These are phyloP conservation scores for Rhododendron molle DNA, from an alignment of 148 eudicot genomes.

Conservation along the genomic window DNA sequence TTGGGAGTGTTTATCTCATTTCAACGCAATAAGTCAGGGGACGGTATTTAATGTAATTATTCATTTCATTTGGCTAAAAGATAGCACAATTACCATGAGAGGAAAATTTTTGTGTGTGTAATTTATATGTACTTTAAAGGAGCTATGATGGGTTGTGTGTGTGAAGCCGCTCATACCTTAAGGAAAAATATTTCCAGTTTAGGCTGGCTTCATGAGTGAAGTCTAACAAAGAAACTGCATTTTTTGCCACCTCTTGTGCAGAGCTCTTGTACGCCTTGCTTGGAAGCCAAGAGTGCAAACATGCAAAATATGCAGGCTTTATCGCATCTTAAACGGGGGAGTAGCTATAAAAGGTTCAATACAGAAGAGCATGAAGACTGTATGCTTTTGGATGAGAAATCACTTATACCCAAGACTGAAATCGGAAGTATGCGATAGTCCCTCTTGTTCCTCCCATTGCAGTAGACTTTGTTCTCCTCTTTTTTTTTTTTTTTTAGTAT, in stretches of 20 bases:
- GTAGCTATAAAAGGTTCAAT: slow-evolving; percentile 13
- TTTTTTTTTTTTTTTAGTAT: background rate
- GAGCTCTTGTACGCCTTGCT: slow-evolving; percentile 80
- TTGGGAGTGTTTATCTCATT: background rate
- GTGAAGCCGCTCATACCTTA: background rate
- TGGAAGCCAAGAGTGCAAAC: slow-evolving; percentile 40
- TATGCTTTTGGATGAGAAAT: slow-evolving; percentile 20
- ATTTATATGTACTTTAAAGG: background rate
- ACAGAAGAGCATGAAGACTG: slow-evolving; percentile 19
- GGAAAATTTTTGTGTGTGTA: background rate
- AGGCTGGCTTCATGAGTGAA: background rate
- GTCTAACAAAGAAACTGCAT: slow-evolving; percentile 12
- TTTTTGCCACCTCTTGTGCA: slow-evolving; percentile 24
- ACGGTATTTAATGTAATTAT: background rate
- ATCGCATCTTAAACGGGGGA: slow-evolving; percentile 24
- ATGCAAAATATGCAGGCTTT: slow-evolving; percentile 25
- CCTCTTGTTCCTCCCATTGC: background rate
- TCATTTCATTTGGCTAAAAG: background rate
- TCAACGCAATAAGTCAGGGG: background rate
- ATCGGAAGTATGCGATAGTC: slow-evolving; percentile 1
- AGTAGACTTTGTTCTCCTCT: background rate
- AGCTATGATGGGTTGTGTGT: background rate
- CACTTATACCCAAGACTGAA: background rate
- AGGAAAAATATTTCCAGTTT: background rate
- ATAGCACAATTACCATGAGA: background rate